These are phyloP conservation scores for Trametes villosa DNA, from an alignment of 768 basidiomycete genomes.

Conservation along the genomic window DNA sequence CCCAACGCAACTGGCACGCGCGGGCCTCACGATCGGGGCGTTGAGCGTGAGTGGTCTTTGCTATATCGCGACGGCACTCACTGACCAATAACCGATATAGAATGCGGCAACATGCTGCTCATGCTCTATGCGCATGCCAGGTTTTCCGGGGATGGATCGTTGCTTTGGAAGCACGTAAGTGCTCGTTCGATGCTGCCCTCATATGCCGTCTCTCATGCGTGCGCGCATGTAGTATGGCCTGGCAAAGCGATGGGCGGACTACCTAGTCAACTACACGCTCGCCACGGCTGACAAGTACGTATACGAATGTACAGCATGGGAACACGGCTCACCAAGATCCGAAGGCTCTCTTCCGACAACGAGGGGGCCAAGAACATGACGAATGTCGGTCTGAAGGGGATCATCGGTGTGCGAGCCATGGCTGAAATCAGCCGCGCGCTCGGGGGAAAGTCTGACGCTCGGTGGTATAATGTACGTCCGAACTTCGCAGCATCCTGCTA, in stretches of 20 bases:
- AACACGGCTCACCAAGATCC: not conserved
- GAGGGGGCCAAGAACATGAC: constrained; percentile 25
- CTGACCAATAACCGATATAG: constrained; percentile 14
- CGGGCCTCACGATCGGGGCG: constrained; percentile 1
- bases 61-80: no score
- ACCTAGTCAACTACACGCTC: constrained; percentile 26
- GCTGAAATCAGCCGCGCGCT: constrained; percentile 24
- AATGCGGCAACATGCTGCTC: constrained; percentile 39
- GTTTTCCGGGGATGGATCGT: constrained; percentile 31
- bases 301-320: no score
- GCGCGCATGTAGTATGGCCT: constrained; percentile 32
- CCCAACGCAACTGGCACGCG: constrained; percentile 22
- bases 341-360: constrained; percentile 16
- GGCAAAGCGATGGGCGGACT: constrained; percentile 30
- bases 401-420: constrained; percentile 31
- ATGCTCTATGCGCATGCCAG: constrained; percentile 36
- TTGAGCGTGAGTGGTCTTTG: constrained; percentile 14
- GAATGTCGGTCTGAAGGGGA: constrained; percentile 30
- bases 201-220: no score
- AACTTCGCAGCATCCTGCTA: not conserved
- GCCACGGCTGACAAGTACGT: constrained; percentile 19
- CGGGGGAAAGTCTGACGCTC: constrained; percentile 15
- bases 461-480: constrained; percentile 22
- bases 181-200: no score
- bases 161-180: constrained; percentile 23